Percentiles rank a stretch among this genome's conserved stretches.
phyloP scores from a whole-genome alignment of 1,139 yeast species.

The Suhomyces bolitotheri region DNA sequence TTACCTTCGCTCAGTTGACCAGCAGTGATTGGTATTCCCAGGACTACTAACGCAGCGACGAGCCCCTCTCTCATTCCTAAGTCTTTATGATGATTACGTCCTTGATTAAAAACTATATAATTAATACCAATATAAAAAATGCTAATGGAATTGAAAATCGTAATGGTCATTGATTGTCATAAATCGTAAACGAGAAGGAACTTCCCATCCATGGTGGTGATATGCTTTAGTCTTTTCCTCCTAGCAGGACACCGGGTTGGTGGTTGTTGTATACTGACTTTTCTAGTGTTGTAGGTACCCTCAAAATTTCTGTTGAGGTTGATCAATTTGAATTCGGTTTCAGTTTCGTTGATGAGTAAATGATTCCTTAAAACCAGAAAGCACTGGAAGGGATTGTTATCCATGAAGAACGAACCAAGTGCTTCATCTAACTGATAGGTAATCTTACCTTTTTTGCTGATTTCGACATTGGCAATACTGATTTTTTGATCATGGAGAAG shows the following conservation, averaged over 20 bases:
- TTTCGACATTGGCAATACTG: slow-evolving; percentile 1
- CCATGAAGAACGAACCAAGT: slow-evolving; percentile 27
- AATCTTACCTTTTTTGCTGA: slow-evolving; percentile 1
- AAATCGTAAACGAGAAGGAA: slow-evolving; percentile 4
- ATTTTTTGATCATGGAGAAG: slow-evolving; percentile 7
- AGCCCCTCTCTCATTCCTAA: too few species aligned
- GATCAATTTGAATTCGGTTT: slow-evolving; percentile 9
- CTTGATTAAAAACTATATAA: too few species aligned
- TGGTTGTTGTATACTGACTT: slow-evolving; percentile 2
- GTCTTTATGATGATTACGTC: too few species aligned
- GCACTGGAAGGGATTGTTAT: slow-evolving; percentile 17
- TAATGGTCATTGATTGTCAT: background rate
- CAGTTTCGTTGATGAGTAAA: slow-evolving; percentile 11
- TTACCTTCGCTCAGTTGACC: slow-evolving; percentile 5
- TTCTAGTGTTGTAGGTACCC: slow-evolving; percentile 1
- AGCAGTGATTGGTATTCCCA: slow-evolving; percentile 3
- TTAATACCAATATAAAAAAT: too few species aligned
- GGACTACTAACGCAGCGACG: background rate
- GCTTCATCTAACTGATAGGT: slow-evolving; percentile 13
- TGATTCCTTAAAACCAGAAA: slow-evolving; percentile 6
- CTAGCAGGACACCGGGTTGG: slow-evolving; percentile 5
- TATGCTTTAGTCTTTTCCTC: slow-evolving; percentile 3
- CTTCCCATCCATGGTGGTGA: slow-evolving; percentile 1
- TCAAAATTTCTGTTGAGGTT: slow-evolving; percentile 7
- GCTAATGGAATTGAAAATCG: too few species aligned